Base-by-base conservation (phyloP, 2,329 filamentous ascomycete species). In the Neonectria ditissima region DNA sequence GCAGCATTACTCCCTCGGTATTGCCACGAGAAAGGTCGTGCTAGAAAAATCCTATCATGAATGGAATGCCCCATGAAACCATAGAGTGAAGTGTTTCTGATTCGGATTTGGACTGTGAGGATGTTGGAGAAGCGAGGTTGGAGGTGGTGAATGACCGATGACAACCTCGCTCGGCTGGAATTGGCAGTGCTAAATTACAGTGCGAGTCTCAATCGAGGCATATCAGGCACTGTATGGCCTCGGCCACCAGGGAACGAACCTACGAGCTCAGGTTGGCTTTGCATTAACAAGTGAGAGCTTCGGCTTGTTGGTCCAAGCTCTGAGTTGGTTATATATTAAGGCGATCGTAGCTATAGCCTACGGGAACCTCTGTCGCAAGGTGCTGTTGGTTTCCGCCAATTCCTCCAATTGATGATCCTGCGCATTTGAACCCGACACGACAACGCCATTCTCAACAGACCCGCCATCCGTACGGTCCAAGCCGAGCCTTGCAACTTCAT, bases 401-500 rank as follows among this genome's bases (percentile, higher is more conserved):
- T 50, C 47, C 28, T 50, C 28, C 47, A 50, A 18, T 32, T 22
- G 47, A 34, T 50, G 47, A 16, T 50, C 47, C 18, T 50, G 28
- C 10, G n/a, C 28, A 34, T 32, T 50, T 50, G 13, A 20, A 5
- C 8, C 54, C 1, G 26, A 28, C 9, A 20, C 51, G 11, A 37
- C n/a, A 8, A 57, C 47, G 6, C 41, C 53, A 2, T 41, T 55
- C 11, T 48, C 37, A 0, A 11, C 8, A 0, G 24, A 1, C 3
- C 10, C 47, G 3, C 9, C 5, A 2, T 10, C 11, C 5, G 57
- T 55, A 2, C 53, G 48, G 1, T 5, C 20, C 16, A 73, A 63
- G 1, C 71, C 71, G 28, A 73, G 52, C 1, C 65, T 58, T 4
- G 68, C 69, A n/a, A 55, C 51, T 24, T 69, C 62, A 1, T 72